Evolutionary conservation across 2,329 filamentous ascomycete species (phyloP).

Genomic region (Lojkania enalia): DNA sequence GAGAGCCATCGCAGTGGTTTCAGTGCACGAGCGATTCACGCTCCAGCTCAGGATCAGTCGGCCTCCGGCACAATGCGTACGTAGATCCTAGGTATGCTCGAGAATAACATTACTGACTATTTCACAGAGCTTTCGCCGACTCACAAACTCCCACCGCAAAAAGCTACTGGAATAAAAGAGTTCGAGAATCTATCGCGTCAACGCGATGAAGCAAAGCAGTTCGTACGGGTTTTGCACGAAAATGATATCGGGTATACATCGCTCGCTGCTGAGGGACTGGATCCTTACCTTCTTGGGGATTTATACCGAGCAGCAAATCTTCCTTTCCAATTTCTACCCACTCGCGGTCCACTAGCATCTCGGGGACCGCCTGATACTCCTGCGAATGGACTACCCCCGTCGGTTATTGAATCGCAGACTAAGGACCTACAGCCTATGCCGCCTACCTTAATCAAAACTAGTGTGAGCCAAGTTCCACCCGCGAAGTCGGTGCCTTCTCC

Average conservation of each 20-base stretch:
- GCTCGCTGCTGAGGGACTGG: constrained; percentile 51
- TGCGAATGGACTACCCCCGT: neutral
- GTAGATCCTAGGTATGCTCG: too few relatives aligned
- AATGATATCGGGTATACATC: constrained; percentile 74
- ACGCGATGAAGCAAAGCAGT: constrained; percentile 41
- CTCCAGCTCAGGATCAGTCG: too few relatives aligned
- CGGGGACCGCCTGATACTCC: constrained; percentile 18
- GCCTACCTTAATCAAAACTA: constrained; percentile 26
- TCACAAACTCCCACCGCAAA: too few relatives aligned
- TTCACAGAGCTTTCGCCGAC: constrained; percentile 1
- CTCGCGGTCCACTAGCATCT: neutral
- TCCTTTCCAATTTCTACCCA: constrained; percentile 26
- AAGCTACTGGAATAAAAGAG: neutral
- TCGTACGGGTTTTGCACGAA: constrained; percentile 46
- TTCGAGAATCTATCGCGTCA: constrained; percentile 2
- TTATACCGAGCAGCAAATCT: constrained; percentile 34
- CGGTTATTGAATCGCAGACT: neutral
- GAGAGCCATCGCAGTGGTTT: neutral
- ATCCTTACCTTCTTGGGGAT: constrained; percentile 29
- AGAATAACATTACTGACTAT: neutral
- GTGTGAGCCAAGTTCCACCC: constrained; percentile 12
- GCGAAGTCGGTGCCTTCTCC: constrained; percentile 15
- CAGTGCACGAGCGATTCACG: too few relatives aligned
- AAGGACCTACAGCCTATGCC: neutral
- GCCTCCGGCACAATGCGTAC: too few relatives aligned